Base-by-base conservation (phyloP, 2,329 filamentous ascomycete species). In the Aureobasidium sp. region DNA sequence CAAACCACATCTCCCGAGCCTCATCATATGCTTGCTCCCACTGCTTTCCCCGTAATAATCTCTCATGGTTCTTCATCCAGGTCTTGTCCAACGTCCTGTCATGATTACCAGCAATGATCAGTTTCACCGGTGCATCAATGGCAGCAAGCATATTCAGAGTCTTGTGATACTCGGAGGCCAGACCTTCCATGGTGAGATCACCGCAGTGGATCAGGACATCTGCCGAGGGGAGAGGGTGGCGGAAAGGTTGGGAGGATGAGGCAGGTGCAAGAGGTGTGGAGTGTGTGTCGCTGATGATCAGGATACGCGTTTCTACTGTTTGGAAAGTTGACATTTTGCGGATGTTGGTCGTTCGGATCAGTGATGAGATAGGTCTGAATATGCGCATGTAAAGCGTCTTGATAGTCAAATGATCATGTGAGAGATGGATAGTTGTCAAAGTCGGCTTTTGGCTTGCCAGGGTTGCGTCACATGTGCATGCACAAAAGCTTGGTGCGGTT, bases 91-190 rank as follows among this genome's bases (percentile, higher is more conserved):
- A 75, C 4, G 79, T 81, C 47, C 84, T 74, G 67, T 86, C 84
- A 71, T 87, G 84, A 67, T 87, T 87, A 0, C 84, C 84, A 0
- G 84, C 80, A 63, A 87, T 86, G 22, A 87, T 79, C 27, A 87
- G 74, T 67, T 86, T 87, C 5, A 87, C 70, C 9, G 79, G 77
- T 1, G 83, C 83, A 15, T 81, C 72, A 39, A 82, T 77, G 0
- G 67, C 66, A 14, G 72, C 70, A 7, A 86, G 74, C 71, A 82
- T 76, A 5, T 75, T 67, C 15, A 84, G 67, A 2, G 79, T 77
- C 12, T 67, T 64, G 34, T 76, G 67, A 67, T 84, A 82, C 67
- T 85, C 81, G 15, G 69, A 45, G 12, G 76, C 62, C 12, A 73
- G 72, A 5, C 83, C 82, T 39, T 77, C 72, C 69, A 77, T 79